phyloP scores from a whole-genome alignment of 2,329 filamentous ascomycete species.

The Celoporthe dispersa region DNA sequence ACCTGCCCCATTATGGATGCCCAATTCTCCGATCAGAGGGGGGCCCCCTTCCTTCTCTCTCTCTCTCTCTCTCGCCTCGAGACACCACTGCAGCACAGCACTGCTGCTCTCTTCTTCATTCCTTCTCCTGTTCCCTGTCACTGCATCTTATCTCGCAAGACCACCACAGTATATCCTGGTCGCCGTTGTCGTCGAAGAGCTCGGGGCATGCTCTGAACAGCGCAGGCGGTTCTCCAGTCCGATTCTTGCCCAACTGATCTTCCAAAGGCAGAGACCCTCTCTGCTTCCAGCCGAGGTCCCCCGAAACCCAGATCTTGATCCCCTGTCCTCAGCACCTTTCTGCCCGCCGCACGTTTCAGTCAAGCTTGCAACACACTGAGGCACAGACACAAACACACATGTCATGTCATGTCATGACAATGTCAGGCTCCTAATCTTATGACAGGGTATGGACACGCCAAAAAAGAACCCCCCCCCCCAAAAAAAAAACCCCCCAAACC shows the following conservation, averaged over 20 bases:
- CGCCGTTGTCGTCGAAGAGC: background rate
- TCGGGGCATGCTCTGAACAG: background rate
- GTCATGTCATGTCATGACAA: background rate
- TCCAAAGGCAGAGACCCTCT: background rate
- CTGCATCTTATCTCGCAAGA: background rate
- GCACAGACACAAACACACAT: constrained; percentile 6
- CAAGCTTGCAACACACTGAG: background rate
- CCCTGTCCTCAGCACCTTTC: background rate
- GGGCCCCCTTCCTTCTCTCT: background rate
- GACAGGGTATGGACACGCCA: background rate
- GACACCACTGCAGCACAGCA: too few species aligned
- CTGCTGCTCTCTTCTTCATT: too few species aligned
- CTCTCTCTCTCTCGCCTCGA: background rate
- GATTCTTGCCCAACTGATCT: background rate
- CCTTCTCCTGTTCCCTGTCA: background rate
- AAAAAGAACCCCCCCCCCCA: too few species aligned
- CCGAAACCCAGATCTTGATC: background rate
- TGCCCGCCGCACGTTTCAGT: constrained; percentile 1
- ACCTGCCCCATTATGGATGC: constrained; percentile 5
- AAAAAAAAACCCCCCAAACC: too few species aligned
- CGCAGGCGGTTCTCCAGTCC: background rate
- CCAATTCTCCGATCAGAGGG: constrained; percentile 5
- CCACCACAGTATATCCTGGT: background rate
- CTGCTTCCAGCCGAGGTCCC: background rate
- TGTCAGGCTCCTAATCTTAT: background rate